Evolutionary conservation across 1,284 basidiomycete genomes (phyloP), one percentile per base, ranked within the genome.

Genomic region (Cryptococcus sp.): DNA sequence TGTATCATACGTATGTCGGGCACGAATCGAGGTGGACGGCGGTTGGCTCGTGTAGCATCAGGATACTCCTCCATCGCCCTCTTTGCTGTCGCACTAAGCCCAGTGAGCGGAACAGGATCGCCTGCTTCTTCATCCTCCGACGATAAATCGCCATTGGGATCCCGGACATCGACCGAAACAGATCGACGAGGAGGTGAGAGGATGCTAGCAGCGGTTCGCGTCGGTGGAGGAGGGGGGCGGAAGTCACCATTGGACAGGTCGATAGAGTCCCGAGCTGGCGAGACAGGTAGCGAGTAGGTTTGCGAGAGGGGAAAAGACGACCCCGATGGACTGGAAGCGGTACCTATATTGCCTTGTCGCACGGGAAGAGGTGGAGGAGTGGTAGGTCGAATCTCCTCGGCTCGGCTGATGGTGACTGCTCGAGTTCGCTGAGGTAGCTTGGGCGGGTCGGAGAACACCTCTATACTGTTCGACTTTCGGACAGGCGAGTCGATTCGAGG

Each of bases 1-100:
- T 58, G 40, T 51, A 58, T 43, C 37, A 72, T 50, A 4, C 52
- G 40, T n/a, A 70, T 53, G 23, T 73, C 70, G 1, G 74, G 72
- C 2, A 63, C 60, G 39, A 76, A 71, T 3, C 57, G 50, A 0
- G 92, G 92, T 1, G 85, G 84, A 0, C 85, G 80, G 7, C 90
- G 81, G 22, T 87, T 93, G 1, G 90, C 85, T 40, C 81, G 79
- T 41, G 83, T 88, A 9, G 82, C 78, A 67, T 94, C 90, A 0
- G 91, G 90, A 47, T 89, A 79, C 19, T 81, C 76, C 51, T 91
- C 86, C 0, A 80, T 41, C 18, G 65, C 53, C 2, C 66, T 54
- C 38, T 68, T 69, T 1, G 67, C 62, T 18, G 53, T 44, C 1
- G 59, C 38, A 3, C 53, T 54, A 3, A 65, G 38, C 2, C 52